Percentiles rank a stretch among this genome's conserved stretches.
Evolutionary conservation across 306 rosid genomes (phyloP).

Genomic region (Carpinus viminea): DNA sequence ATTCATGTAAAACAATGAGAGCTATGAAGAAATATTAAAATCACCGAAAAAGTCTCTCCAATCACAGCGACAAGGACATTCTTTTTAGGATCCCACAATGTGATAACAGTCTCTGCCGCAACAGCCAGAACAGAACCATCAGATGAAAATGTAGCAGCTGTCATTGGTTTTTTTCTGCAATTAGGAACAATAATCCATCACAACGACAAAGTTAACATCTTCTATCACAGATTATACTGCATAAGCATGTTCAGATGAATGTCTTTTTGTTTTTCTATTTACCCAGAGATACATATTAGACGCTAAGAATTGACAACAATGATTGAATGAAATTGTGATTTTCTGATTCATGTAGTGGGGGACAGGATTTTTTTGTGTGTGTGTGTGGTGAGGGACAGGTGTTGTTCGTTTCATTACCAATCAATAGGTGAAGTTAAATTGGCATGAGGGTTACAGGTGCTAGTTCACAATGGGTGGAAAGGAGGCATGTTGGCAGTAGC

Average conservation of each 20-base stretch:
- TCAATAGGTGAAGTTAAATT: not conserved
- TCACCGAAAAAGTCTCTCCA: conserved; percentile 70
- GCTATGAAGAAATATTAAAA: conserved; percentile 14
- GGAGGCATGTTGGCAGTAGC: not conserved
- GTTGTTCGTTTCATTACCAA: not conserved
- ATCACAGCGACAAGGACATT: conserved; percentile 81
- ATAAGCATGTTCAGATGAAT: conserved; percentile 21
- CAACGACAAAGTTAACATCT: conserved; percentile 19
- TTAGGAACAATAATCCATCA: conserved; percentile 22
- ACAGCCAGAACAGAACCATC: conserved; percentile 96
- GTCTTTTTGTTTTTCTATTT: conserved; percentile 4
- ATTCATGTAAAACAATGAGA: not conserved
- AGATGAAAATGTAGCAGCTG: conserved; percentile 81
- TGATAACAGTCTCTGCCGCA: conserved; percentile 85
- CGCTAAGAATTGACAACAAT: no score
- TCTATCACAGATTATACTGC: conserved; percentile 21
- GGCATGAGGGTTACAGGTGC: not conserved
- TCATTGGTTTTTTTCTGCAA: conserved; percentile 81
- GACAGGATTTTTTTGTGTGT: no score
- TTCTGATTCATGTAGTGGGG: no score
- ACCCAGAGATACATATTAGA: not conserved
- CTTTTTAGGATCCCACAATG: conserved; percentile 89
- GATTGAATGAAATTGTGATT: no score
- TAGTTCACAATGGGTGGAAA: not conserved
- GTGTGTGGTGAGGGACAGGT: no score